Percentiles rank a stretch among this genome's conserved stretches.
Conservation (phyloP, 2,329 filamentous ascomycete genomes). For the Aspergillus oerlinghausenensis region DNA sequence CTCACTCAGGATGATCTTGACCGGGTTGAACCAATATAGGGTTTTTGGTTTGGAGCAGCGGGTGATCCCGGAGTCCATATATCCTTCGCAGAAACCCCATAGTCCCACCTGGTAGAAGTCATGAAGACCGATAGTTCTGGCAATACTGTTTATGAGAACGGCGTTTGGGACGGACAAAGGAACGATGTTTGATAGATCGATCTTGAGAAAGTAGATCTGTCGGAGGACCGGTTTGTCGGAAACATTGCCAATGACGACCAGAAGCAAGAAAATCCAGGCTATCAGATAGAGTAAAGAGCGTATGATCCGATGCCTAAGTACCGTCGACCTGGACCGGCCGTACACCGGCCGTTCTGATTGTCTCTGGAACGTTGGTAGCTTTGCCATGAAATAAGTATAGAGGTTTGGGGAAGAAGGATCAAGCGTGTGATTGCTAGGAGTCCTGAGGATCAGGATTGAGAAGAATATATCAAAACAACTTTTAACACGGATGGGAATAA, state of each 20-base stretch:
- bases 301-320: conserved; percentile 57
- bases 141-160: conserved; percentile 78
- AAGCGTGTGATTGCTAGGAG: neutral
- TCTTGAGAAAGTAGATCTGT: conserved; percentile 76
- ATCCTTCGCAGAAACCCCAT: conserved; percentile 91
- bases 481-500: neutral
- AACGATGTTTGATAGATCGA: conserved; percentile 79
- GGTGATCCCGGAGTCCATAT: conserved; percentile 64
- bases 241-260: conserved; percentile 75
- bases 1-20: conserved; percentile 73
- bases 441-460: neutral
- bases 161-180: conserved; percentile 67
- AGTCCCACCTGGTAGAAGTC: conserved; percentile 92
- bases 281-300: conserved; percentile 69
- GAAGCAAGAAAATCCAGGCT: conserved; percentile 71
- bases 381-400: conserved; percentile 16
- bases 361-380: conserved; percentile 24
- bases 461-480: neutral
- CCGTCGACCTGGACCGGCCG: conserved; percentile 27
- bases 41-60: conserved; percentile 65
- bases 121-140: conserved; percentile 77
- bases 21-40: conserved; percentile 88
- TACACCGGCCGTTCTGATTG: conserved; percentile 21
- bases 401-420: neutral
- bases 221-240: conserved; percentile 57